Evolutionary conservation across 176 grass and related monocot species (phyloP).

Genomic region (Cenchrus fungigraminus): DNA sequence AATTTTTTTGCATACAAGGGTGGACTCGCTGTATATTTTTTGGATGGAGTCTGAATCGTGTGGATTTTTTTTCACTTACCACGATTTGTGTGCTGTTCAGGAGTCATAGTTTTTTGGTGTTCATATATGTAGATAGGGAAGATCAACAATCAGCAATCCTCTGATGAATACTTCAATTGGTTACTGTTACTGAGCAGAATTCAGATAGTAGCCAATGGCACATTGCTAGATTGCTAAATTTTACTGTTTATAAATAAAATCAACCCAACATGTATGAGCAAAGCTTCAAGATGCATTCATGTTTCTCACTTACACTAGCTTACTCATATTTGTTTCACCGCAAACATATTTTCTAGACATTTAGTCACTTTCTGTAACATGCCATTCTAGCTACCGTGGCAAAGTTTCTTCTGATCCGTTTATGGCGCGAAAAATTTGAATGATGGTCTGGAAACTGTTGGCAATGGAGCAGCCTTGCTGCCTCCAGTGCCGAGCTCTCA

Average conservation of each 20-base stretch:
- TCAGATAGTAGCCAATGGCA: not conserved
- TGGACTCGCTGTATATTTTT: not conserved
- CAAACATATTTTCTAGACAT: conserved; percentile 4
- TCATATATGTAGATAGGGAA: not conserved
- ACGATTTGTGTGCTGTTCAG: conserved; percentile 1
- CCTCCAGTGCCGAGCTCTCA: too few relatives aligned
- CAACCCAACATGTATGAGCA: not conserved
- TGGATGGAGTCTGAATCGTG: not conserved
- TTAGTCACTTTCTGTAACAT: conserved; percentile 15
- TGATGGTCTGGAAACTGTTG: not conserved
- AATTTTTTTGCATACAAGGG: conserved; percentile 13
- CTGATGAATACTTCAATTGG: not conserved
- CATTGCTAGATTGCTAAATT: conserved; percentile 2
- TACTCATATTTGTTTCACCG: conserved; percentile 2
- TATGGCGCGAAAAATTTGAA: conserved; percentile 14
- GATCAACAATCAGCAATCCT: not conserved
- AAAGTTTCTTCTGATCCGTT: not conserved
- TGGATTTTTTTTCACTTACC: not conserved
- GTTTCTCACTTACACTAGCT: not conserved
- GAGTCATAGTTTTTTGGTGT: not conserved
- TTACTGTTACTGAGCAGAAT: not conserved
- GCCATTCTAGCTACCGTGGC: not conserved
- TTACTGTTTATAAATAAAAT: conserved; percentile 4
- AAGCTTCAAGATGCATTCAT: conserved; percentile 25
- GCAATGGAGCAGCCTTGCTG: too few relatives aligned